phyloP scores from a whole-genome alignment of 164 flowering plant genomes.

The Stephania cephalantha region DNA sequence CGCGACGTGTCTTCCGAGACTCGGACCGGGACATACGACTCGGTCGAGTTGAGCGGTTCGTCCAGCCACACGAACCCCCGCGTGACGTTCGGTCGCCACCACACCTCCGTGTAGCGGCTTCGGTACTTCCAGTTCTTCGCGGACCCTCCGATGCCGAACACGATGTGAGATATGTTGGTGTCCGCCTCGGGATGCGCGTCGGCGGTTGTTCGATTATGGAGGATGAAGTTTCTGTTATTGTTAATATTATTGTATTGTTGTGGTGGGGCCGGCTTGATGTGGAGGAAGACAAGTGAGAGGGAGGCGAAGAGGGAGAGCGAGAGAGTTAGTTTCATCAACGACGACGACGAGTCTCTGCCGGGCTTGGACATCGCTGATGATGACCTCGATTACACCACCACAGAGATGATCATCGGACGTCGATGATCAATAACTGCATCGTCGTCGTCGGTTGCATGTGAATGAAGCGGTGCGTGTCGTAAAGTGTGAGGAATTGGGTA shows the following conservation, averaged over 20 bases:
- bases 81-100: conserved; percentile 45
- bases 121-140: conserved; percentile 40
- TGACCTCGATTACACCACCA: background rate
- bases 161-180: conserved; percentile 30
- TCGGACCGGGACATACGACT: conserved; percentile 32
- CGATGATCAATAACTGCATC: background rate
- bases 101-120: conserved; percentile 37
- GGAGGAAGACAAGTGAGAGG: conserved; percentile 18
- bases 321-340: conserved; percentile 9
- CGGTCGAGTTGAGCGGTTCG: conserved; percentile 21
- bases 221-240: background rate
- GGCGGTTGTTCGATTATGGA: background rate
- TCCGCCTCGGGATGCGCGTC: background rate
- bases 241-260: background rate
- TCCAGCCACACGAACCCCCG: conserved; percentile 66
- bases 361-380: background rate
- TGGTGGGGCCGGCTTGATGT: conserved; percentile 15
- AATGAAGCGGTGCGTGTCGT: too few species aligned
- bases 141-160: conserved; percentile 55
- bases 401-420: background rate
- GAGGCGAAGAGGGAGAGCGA: conserved; percentile 20
- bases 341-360: background rate
- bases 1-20: conserved; percentile 46
- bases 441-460: too few species aligned
- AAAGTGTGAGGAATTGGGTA: too few species aligned